Percentiles rank a stretch among this genome's conserved stretches.
These are phyloP conservation scores for Nannochloropsis oceanica DNA, from an alignment of 108 stramenopile species.

Conservation along the genomic window DNA sequence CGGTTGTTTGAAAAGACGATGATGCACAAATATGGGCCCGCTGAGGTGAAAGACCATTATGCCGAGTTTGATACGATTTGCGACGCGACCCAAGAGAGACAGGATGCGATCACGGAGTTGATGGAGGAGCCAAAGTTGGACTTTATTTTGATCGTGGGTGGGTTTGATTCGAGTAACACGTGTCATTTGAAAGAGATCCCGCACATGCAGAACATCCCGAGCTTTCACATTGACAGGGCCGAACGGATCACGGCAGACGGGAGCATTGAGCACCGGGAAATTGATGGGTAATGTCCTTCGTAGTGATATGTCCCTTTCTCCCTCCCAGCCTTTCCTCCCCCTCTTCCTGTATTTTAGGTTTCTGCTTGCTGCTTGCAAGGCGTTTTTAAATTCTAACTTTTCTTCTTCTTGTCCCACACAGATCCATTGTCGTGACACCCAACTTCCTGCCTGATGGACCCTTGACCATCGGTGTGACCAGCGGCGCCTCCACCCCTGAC, in stretches of 20 bases:
- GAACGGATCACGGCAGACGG: conserved; percentile 72
- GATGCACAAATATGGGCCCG: conserved; percentile 72
- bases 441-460: conserved; percentile 48
- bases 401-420: not conserved
- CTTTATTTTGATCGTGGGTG: conserved; percentile 87
- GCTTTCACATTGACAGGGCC: conserved; percentile 79
- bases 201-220: conserved; percentile 53
- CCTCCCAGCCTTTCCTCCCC: not conserved
- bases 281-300: conserved; percentile 7
- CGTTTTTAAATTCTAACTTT: not conserved
- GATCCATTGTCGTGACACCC: conserved; percentile 47
- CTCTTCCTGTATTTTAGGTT: not conserved
- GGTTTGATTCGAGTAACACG: conserved; percentile 93
- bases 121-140: conserved; percentile 64
- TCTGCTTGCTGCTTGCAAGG: not conserved
- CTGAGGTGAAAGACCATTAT: conserved; percentile 60
- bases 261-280: conserved; percentile 63
- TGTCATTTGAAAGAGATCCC: conserved; percentile 86
- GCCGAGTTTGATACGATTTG: conserved; percentile 91
- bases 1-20: conserved; percentile 67
- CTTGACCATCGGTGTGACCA: conserved; percentile 74
- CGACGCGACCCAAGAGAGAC: conserved; percentile 90
- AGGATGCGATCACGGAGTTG: conserved; percentile 83
- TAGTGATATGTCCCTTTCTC: too few relatives aligned
- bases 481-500: conserved; percentile 73